These are phyloP conservation scores for Saccharomycopsis fermentans DNA, from an alignment of 805 yeast species.

Conservation along the genomic window DNA sequence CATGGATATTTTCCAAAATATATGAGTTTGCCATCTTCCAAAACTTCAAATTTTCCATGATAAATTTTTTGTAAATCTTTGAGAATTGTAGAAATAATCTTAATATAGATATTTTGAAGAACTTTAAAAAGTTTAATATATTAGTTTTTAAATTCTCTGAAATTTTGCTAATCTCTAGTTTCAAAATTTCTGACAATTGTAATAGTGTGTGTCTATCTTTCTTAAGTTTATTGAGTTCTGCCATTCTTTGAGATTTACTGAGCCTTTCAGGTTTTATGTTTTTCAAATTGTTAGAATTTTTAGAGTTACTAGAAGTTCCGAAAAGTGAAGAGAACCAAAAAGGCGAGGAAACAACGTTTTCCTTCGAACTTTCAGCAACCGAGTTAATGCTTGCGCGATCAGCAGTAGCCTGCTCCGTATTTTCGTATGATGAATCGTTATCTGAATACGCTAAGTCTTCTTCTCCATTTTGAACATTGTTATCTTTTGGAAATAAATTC, in stretches of 20 bases:
- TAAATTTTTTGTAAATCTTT: conserved; percentile 27
- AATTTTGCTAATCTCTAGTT: conserved; percentile 29
- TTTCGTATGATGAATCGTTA: conserved; percentile 22
- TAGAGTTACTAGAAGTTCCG: conserved; percentile 2
- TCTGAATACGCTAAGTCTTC: conserved; percentile 22
- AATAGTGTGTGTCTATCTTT: conserved; percentile 30
- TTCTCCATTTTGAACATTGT: not conserved
- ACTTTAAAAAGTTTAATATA: conserved; percentile 22
- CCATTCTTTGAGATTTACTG: conserved; percentile 29
- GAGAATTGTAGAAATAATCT: conserved; percentile 26
- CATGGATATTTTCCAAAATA: conserved; percentile 14
- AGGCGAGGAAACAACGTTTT: not conserved
- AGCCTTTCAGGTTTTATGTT: conserved; percentile 19
- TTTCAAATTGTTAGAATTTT: not conserved
- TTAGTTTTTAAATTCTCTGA: conserved; percentile 26
- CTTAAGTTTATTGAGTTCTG: conserved; percentile 27
- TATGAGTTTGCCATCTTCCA: conserved; percentile 14
- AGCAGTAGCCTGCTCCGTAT: not conserved
- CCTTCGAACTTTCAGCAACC: not conserved
- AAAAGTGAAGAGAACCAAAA: not conserved
- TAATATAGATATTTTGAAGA: conserved; percentile 25
- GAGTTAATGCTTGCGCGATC: not conserved
- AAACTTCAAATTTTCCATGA: conserved; percentile 21
- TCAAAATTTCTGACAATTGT: conserved; percentile 30
- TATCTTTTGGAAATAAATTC: conserved; percentile 5